These are phyloP conservation scores for Fraxinus paxiana DNA, from an alignment of 305 asterid species.

Conservation along the genomic window DNA sequence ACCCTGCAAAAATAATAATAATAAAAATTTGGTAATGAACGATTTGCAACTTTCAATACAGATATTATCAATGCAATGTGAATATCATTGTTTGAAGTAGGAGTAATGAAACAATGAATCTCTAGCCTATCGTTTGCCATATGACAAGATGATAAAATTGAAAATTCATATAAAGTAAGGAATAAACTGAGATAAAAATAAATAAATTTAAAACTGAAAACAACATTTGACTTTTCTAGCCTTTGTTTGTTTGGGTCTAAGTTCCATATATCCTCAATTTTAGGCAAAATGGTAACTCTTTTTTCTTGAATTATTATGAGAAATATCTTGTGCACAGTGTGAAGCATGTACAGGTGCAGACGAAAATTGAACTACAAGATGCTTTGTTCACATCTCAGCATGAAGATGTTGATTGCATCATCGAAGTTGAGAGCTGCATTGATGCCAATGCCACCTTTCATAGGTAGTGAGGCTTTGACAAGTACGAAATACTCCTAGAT, in stretches of 20 bases:
- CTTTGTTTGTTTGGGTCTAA: constrained; percentile 13
- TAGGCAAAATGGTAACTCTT: not conserved
- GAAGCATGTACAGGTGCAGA: constrained; percentile 71
- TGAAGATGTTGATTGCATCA: constrained; percentile 62
- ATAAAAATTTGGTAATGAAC: not conserved
- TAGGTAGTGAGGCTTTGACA: constrained; percentile 43
- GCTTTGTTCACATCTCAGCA: constrained; percentile 69
- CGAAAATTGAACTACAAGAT: constrained; percentile 61
- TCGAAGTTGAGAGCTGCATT: constrained; percentile 87
- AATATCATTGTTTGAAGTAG: not conserved
- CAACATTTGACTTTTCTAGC: constrained; percentile 1
- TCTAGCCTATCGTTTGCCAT: not conserved
- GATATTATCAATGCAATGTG: not conserved
- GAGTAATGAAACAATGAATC: not conserved
- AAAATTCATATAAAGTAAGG: not conserved
- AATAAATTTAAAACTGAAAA: not conserved
- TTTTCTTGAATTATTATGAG: constrained; percentile 5
- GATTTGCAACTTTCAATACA: not conserved
- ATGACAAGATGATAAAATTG: not conserved
- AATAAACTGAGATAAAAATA: not conserved
- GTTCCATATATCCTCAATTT: constrained; percentile 1
- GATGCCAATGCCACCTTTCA: constrained; percentile 72
- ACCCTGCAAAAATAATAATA: not conserved
- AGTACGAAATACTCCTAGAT: constrained; percentile 11
- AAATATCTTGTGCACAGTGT: constrained; percentile 50